Conservation (phyloP, 2,329 filamentous ascomycete species). For the Aspergillus tubingensis region DNA sequence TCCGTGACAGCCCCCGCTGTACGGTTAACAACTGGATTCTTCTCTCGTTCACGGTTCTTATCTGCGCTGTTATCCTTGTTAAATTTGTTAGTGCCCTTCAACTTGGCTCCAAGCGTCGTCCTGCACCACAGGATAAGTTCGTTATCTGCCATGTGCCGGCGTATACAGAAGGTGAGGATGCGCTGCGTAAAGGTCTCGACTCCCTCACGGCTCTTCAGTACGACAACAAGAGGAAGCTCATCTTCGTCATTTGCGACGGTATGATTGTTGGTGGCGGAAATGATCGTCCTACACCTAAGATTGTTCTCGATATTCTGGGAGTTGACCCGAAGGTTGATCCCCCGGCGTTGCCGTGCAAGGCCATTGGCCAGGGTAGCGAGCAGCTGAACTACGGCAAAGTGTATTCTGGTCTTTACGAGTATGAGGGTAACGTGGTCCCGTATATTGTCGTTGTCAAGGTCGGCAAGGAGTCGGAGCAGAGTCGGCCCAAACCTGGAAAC, state of each 20-base stretch:
- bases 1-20: slow-evolving; percentile 74
- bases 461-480: slow-evolving; percentile 92
- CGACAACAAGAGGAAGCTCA: slow-evolving; percentile 94
- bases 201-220: slow-evolving; percentile 93
- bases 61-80: slow-evolving; percentile 75
- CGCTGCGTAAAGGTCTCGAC: slow-evolving; percentile 86
- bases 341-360: slow-evolving; percentile 90
- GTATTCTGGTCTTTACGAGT: slow-evolving; percentile 96
- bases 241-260: slow-evolving; percentile 25
- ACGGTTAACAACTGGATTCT: slow-evolving; percentile 90
- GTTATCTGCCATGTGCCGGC: slow-evolving; percentile 98
- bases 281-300: slow-evolving; percentile 94
- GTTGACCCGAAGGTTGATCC: slow-evolving; percentile 97
- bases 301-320: slow-evolving; percentile 93
- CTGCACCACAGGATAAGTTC: slow-evolving; percentile 93
- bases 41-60: slow-evolving; percentile 79
- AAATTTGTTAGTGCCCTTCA: slow-evolving; percentile 95
- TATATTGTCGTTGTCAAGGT: slow-evolving; percentile 96
- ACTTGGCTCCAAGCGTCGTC: slow-evolving; percentile 86
- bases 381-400: slow-evolving; percentile 99
- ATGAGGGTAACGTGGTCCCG: slow-evolving; percentile 94
- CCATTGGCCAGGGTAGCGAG: slow-evolving; percentile 81
- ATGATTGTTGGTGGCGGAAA: slow-evolving; percentile 96
- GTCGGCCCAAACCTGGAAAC: slow-evolving; percentile 90
- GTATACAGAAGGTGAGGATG: slow-evolving; percentile 97